Conservation (phyloP, 2,329 filamentous ascomycete species). For the Aspergillus quadrilineatus region DNA sequence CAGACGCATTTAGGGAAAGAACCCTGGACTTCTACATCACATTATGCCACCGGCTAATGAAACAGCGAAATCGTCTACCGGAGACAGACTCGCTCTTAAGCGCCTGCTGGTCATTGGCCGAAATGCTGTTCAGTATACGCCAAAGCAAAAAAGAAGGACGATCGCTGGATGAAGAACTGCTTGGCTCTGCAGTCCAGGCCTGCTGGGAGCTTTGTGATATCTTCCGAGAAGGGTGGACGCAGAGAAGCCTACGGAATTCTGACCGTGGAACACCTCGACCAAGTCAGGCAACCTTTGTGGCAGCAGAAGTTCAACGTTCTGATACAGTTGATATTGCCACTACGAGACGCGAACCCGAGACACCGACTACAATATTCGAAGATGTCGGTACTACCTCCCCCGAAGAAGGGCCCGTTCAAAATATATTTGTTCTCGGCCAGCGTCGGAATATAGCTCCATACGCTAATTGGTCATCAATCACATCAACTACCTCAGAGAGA, state of each 20-base stretch:
- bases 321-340: conserved; percentile 26
- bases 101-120: conserved; percentile 85
- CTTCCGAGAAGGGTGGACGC: conserved; percentile 88
- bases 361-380: conserved; percentile 92
- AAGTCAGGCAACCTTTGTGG: conserved; percentile 73
- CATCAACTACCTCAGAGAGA: conserved; percentile 75
- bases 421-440: conserved; percentile 83
- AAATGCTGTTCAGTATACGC: conserved; percentile 88
- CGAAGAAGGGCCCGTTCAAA: conserved; percentile 75
- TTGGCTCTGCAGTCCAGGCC: conserved; percentile 84
- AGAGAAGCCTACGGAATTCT: conserved; percentile 64
- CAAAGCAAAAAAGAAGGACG: conserved; percentile 76
- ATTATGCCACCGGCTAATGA: conserved; percentile 93
- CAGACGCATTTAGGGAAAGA: conserved; percentile 81
- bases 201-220: conserved; percentile 95
- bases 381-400: conserved; percentile 83
- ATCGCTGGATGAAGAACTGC: conserved; percentile 73
- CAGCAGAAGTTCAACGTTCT: conserved; percentile 52
- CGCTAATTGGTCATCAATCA: conserved; percentile 71
- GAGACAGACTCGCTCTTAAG: conserved; percentile 81
- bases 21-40: conserved; percentile 95
- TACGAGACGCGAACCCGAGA: conserved; percentile 64
- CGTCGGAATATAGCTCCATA: conserved; percentile 53
- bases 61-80: conserved; percentile 74
- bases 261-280: conserved; percentile 83